Conservation (phyloP, 495 filamentous ascomycete genomes). For the Cetradonia linearis region DNA sequence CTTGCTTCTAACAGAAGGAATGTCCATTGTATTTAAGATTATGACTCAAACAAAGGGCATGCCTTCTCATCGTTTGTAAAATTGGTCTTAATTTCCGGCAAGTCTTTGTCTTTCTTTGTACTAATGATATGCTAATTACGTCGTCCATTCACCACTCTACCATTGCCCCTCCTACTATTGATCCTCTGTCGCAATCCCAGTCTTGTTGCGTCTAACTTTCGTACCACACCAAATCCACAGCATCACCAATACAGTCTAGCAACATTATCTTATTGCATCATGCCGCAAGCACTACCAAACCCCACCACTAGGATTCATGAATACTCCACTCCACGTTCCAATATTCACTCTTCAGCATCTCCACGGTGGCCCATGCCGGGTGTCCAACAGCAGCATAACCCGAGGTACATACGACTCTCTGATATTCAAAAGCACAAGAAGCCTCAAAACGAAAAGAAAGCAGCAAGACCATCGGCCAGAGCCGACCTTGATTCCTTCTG, state of each 20-base stretch:
- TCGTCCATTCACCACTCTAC: background rate
- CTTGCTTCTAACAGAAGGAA: background rate
- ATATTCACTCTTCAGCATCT: background rate
- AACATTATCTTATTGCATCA: background rate
- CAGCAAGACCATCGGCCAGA: background rate
- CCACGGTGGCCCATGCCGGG: constrained; percentile 1
- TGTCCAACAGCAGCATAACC: background rate
- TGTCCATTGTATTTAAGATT: background rate
- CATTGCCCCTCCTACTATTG: background rate
- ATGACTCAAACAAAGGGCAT: constrained; percentile 10
- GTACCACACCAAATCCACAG: background rate
- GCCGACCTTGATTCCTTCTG: constrained; percentile 1
- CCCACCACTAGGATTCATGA: constrained; percentile 1
- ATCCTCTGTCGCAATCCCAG: background rate
- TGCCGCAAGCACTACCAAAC: constrained; percentile 4
- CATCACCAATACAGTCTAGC: background rate
- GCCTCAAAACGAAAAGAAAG: background rate
- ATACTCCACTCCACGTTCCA: constrained; percentile 1
- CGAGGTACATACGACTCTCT: background rate
- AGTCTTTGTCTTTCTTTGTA: constrained; percentile 12
- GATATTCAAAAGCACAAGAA: background rate
- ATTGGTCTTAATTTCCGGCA: background rate
- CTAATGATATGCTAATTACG: constrained; percentile 1
- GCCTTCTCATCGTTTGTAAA: background rate
- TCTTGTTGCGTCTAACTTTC: background rate